Evolutionary conservation across 192 early-diverging fungal species (phyloP).

Genomic region (Coemansia furcata): DNA sequence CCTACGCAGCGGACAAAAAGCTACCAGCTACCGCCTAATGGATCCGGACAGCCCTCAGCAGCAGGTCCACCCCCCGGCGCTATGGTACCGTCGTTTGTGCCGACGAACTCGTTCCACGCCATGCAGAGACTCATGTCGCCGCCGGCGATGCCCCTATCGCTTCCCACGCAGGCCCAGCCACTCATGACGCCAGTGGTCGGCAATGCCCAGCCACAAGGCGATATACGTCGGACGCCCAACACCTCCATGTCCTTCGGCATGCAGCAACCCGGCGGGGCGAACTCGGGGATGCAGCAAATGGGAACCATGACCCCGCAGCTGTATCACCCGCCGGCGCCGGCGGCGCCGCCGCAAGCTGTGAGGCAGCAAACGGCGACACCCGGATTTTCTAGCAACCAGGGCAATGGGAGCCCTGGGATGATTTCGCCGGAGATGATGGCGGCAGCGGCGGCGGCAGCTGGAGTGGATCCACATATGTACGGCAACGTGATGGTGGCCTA

Average conservation of each 20-base stretch:
- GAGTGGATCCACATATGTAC: background rate
- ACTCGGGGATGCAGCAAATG: background rate
- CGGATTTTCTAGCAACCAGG: background rate
- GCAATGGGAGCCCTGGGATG: background rate
- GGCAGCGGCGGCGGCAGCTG: conserved; percentile 5
- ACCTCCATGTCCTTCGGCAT: background rate
- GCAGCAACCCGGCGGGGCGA: background rate
- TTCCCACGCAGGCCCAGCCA: conserved; percentile 21
- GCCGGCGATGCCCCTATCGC: background rate
- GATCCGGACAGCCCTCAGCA: background rate
- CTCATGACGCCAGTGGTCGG: conserved; percentile 25
- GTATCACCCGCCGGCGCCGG: background rate
- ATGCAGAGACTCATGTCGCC: conserved; percentile 36
- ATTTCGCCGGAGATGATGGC: background rate
- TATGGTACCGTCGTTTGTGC: background rate
- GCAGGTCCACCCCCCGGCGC: background rate
- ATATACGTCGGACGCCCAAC: background rate
- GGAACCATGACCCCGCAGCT: background rate
- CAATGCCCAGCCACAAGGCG: conserved; percentile 12
- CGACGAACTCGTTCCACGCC: conserved; percentile 7
- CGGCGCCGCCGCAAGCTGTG: background rate
- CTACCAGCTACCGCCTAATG: conserved; percentile 1
- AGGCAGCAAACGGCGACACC: background rate
- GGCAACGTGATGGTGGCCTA: conserved; percentile 21
- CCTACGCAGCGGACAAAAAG: conserved; percentile 28